Evolutionary conservation across 306 rosid genomes (phyloP), one percentile per base, ranked within the genome.

Genomic region (Trichosanthes truncata): DNA sequence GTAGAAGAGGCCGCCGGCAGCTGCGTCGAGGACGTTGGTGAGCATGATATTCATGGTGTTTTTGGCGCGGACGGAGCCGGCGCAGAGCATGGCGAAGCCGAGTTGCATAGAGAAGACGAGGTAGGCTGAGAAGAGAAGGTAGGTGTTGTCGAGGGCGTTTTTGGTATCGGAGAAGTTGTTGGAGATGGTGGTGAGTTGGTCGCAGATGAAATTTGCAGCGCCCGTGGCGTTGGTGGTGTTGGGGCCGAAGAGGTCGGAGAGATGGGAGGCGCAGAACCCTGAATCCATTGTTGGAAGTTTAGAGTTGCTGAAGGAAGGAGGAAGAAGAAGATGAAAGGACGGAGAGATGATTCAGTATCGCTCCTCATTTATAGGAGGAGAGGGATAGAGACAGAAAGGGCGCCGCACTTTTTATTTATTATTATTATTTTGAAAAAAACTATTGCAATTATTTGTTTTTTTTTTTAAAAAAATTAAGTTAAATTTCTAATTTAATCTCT

Each of bases 41-140:
- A 94, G 96, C 98, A 94, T 94, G 89, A 94, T 94, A 89, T 94
- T 94, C 98, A 94, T 94, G 84, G 98, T 94, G 93, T 94, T 94
- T 29, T 94, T 94, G 62, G 98, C 98, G 0, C 98, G 90, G 74
- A 94, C 98, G n/a, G 98, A 94, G 48, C 98, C 97, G 31, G 97
- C 98, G 49, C 98, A 94, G 82, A 92, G 95, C 98, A 94, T 94
- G 77, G 98, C 97, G 80, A 94, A 94, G 41, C 97, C 97, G 10
- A 94, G 93, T 67, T 94, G 98, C 98, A 94, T 94, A 38, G 98
- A 91, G 92, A 94, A 94, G 15, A 94, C 98, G n/a, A 94, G 94
- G 81, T 94, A 94, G 11, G 97, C 91, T 7, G 98, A 94, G 86
- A 92, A 94, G 76, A 94, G 90, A 25, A 94, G 98, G 84, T 89